Conservation (phyloP, 1,284 basidiomycete species). For the Limonomyces culmigenus region DNA sequence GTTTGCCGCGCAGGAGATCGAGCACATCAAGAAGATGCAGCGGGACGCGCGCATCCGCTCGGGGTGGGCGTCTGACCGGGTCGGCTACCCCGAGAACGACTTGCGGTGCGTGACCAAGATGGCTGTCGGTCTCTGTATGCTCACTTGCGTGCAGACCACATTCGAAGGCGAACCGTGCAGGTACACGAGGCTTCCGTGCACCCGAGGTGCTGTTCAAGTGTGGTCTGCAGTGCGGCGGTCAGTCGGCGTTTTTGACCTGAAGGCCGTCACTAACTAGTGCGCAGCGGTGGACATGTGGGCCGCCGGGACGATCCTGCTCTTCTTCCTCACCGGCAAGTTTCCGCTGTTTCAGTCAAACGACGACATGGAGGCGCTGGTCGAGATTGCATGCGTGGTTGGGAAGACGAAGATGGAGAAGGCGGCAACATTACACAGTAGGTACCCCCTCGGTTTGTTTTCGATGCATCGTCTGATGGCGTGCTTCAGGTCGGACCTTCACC, state of each 20-base stretch:
- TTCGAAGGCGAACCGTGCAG: conserved; percentile 92
- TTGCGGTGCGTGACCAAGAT: conserved; percentile 22
- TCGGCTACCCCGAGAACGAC: conserved; percentile 62
- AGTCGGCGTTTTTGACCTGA: conserved; percentile 10
- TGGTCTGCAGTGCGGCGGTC: conserved; percentile 82
- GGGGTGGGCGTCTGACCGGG: conserved; percentile 37
- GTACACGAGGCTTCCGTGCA: conserved; percentile 91
- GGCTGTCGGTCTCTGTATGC: conserved; percentile 1
- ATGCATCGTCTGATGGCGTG: conserved; percentile 5
- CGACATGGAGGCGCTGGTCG: conserved; percentile 90
- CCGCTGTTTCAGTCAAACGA: conserved; percentile 92
- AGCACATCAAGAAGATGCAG: conserved; percentile 30
- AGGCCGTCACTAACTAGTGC: neutral
- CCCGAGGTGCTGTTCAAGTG: conserved; percentile 96
- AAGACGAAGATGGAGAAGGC: conserved; percentile 70
- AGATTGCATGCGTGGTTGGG: conserved; percentile 84
- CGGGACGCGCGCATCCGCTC: conserved; percentile 48
- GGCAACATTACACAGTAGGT: conserved; percentile 79
- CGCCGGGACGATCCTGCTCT: conserved; percentile 82
- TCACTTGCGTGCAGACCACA: conserved; percentile 35
- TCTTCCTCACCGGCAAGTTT: conserved; percentile 86
- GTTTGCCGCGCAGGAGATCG: conserved; percentile 22
- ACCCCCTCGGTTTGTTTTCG: conserved; percentile 1
- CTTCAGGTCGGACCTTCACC: conserved; percentile 65
- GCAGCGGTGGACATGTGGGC: conserved; percentile 95